Conservation (phyloP, 768 basidiomycete species). For the Rhodotorula toruloides region DNA sequence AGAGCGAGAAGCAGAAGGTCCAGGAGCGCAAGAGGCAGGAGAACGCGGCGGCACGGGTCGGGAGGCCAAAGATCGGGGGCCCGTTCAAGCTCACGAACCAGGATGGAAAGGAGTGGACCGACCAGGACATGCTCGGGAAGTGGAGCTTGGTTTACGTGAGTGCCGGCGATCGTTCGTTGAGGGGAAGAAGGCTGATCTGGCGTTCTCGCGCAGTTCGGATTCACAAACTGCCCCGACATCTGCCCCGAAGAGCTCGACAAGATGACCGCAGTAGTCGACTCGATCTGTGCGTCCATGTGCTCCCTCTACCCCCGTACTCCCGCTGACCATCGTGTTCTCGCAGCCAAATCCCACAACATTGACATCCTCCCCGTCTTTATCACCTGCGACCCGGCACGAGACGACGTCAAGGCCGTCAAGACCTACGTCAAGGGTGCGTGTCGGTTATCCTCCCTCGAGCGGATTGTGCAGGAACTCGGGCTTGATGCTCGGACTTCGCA, state of each 20-base stretch:
- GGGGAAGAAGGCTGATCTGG: neutral
- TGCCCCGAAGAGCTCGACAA: slow-evolving; percentile 98
- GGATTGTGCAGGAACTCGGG: neutral
- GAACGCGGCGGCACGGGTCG: slow-evolving; percentile 64
- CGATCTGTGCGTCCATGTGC: slow-evolving; percentile 57
- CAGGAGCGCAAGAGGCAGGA: slow-evolving; percentile 74
- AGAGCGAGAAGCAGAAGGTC: slow-evolving; percentile 72
- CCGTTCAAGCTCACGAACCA: slow-evolving; percentile 73
- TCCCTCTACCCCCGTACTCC: neutral
- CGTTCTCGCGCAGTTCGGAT: slow-evolving; percentile 67
- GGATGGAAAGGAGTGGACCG: slow-evolving; percentile 66
- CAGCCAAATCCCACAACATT: slow-evolving; percentile 61
- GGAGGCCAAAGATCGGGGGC: slow-evolving; percentile 83
- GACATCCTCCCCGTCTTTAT: slow-evolving; percentile 87
- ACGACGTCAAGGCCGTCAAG: slow-evolving; percentile 54
- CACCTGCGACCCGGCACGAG: slow-evolving; percentile 92
- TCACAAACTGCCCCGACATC: slow-evolving; percentile 98
- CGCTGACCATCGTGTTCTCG: neutral
- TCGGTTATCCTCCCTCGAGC: neutral
- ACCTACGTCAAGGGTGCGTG: slow-evolving; percentile 49
- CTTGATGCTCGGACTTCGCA: neutral
- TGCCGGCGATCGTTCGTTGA: neutral
- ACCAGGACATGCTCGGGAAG: slow-evolving; percentile 76
- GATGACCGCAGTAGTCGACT: slow-evolving; percentile 68
- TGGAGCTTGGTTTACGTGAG: slow-evolving; percentile 60